A percentile compares a stretch with the other conserved stretches of the same genome.
Evolutionary conservation across 805 yeast genomes (phyloP).

Genomic region (Hemisphaericaspora nanyangensis): DNA sequence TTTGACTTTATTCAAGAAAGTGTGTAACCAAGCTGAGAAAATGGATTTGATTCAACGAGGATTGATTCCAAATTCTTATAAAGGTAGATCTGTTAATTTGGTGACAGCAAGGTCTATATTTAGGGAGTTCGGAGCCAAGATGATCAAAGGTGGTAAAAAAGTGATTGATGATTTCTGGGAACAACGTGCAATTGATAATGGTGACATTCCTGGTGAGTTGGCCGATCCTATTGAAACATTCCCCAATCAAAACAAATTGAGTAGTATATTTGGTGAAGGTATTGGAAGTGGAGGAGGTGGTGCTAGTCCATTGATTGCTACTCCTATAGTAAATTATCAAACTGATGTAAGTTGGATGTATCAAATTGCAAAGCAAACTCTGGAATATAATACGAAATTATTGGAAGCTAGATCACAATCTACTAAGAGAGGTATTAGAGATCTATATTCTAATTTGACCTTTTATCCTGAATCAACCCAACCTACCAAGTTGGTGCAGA

Average conservation of each 20-base stretch:
- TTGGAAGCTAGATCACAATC: constrained; percentile 54
- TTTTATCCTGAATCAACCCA: constrained; percentile 77
- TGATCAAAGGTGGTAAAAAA: constrained; percentile 74
- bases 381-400: constrained; percentile 64
- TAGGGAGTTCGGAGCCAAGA: constrained; percentile 87
- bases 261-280: constrained; percentile 37
- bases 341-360: constrained; percentile 78
- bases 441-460: constrained; percentile 78
- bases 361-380: constrained; percentile 77
- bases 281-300: constrained; percentile 18
- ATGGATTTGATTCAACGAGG: constrained; percentile 77
- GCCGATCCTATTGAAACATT: constrained; percentile 62
- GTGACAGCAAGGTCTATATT: constrained; percentile 88
- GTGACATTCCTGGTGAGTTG: constrained; percentile 65
- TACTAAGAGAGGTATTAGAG: constrained; percentile 59
- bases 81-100: constrained; percentile 83
- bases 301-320: constrained; percentile 23
- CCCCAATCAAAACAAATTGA: constrained; percentile 37
- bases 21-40: constrained; percentile 74
- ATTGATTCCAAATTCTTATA: constrained; percentile 82
- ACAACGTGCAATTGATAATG: constrained; percentile 51
- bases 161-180: constrained; percentile 89
- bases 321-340: constrained; percentile 40
- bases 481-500: constrained; percentile 47
- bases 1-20: constrained; percentile 66